A percentile compares a stretch with the other conserved stretches of the same genome.
Evolutionary conservation across 2,329 filamentous ascomycete species (phyloP).

Genomic region (Cordyceps cateniannulata): DNA sequence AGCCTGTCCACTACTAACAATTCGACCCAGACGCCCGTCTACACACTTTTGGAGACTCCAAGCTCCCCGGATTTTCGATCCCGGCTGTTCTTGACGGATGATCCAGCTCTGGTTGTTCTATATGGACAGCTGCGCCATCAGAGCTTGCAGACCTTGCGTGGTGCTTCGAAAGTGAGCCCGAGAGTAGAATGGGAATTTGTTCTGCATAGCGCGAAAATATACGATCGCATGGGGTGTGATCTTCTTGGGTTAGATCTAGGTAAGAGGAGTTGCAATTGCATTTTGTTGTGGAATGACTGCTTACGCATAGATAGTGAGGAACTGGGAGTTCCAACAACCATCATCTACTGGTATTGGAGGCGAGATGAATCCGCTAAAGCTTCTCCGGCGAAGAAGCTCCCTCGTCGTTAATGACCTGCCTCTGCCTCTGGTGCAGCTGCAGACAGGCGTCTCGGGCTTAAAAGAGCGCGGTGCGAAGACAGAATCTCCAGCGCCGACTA

Average conservation of each 20-base stretch:
- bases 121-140: slow-evolving; percentile 81
- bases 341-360: slow-evolving; percentile 32
- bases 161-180: slow-evolving; percentile 74
- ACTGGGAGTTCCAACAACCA: slow-evolving; percentile 71
- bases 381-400: slow-evolving; percentile 66
- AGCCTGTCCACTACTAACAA: neutral
- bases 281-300: neutral
- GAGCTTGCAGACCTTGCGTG: slow-evolving; percentile 74
- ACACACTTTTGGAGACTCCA: slow-evolving; percentile 63
- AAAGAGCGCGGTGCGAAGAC: slow-evolving; percentile 25
- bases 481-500: slow-evolving; percentile 58
- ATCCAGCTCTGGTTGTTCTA: slow-evolving; percentile 79
- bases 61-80: slow-evolving; percentile 64
- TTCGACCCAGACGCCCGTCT: slow-evolving; percentile 61
- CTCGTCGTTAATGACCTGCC: slow-evolving; percentile 71
- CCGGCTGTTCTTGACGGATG: slow-evolving; percentile 79
- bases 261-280: slow-evolving; percentile 30
- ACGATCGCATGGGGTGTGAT: slow-evolving; percentile 90
- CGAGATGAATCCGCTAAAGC: slow-evolving; percentile 56
- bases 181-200: slow-evolving; percentile 84
- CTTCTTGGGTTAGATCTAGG: slow-evolving; percentile 78
- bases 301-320: slow-evolving; percentile 48
- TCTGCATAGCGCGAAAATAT: slow-evolving; percentile 75
- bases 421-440: slow-evolving; percentile 32
- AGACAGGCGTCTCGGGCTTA: slow-evolving; percentile 33